Conservation (phyloP, 2,329 filamentous ascomycete genomes). For the Trichoderma arundinaceum region DNA sequence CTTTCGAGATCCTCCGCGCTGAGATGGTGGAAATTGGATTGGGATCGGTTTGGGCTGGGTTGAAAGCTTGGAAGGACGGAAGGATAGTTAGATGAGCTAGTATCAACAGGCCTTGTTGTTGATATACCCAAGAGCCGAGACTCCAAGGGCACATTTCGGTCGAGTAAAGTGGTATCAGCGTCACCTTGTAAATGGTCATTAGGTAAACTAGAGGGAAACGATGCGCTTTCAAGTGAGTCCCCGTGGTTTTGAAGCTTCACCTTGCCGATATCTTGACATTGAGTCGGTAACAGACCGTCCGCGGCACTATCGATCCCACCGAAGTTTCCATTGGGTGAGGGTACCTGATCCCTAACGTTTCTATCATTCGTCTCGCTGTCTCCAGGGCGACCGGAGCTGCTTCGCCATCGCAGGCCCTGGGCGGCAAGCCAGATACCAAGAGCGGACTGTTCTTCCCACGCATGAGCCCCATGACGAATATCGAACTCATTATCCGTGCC, state of each 20-base stretch:
- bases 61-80: conserved; percentile 45
- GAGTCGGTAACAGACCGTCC: conserved; percentile 26
- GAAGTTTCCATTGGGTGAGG: conserved; percentile 19
- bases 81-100: conserved; percentile 44
- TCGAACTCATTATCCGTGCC: conserved; percentile 40
- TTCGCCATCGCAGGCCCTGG: conserved; percentile 42
- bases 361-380: conserved; percentile 1
- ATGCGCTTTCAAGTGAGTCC: conserved; percentile 9
- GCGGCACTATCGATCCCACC: conserved; percentile 33
- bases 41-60: conserved; percentile 42
- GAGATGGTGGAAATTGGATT: conserved; percentile 40
- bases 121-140: not conserved
- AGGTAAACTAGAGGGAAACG: conserved; percentile 8
- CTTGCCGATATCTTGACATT: conserved; percentile 1
- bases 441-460: conserved; percentile 44
- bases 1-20: conserved; percentile 44
- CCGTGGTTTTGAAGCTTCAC: not conserved
- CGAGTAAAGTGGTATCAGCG: not conserved
- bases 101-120: conserved; percentile 15
- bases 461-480: conserved; percentile 41
- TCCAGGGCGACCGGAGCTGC: conserved; percentile 36
- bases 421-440: conserved; percentile 48
- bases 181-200: not conserved
- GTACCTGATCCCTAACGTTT: not conserved
- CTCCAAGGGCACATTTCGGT: not conserved